These are phyloP conservation scores for Opeltia flavorubescens DNA, from an alignment of 495 filamentous ascomycete genomes.

Conservation along the genomic window DNA sequence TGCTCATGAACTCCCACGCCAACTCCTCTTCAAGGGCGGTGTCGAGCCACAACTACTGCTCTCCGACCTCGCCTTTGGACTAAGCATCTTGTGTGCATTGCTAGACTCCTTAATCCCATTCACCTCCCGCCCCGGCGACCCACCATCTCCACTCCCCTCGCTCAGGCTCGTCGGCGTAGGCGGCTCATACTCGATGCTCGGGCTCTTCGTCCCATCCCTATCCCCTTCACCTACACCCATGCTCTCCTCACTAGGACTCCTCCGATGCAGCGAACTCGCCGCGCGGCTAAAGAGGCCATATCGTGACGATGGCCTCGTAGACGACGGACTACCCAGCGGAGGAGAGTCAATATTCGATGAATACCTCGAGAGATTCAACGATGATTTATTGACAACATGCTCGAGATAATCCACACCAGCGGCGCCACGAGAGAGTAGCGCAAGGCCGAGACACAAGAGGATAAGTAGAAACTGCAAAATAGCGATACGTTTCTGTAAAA, in stretches of 20 bases:
- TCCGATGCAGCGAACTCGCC: constrained; percentile 18
- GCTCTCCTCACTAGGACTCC: constrained; percentile 15
- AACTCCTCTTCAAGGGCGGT: background rate
- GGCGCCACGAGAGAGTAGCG: constrained; percentile 54
- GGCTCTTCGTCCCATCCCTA: constrained; percentile 22
- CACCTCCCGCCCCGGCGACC: background rate
- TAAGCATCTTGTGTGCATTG: background rate
- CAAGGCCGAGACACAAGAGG: constrained; percentile 72
- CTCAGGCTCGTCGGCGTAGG: constrained; percentile 25
- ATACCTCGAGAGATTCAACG: constrained; percentile 15
- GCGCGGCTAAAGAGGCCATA: constrained; percentile 17
- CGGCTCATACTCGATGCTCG: constrained; percentile 29
- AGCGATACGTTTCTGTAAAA: constrained; percentile 90
- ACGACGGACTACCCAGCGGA: constrained; percentile 31
- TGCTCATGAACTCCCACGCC: background rate
- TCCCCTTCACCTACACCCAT: constrained; percentile 9
- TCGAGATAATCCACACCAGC: constrained; percentile 29
- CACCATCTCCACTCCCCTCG: background rate
- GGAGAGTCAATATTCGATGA: constrained; percentile 26
- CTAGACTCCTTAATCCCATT: background rate
- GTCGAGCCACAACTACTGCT: background rate
- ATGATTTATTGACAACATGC: constrained; percentile 38
- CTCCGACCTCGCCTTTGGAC: background rate
- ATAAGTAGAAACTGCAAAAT: constrained; percentile 80
- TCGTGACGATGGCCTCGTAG: constrained; percentile 28